phyloP scores from a whole-genome alignment of 1,284 basidiomycete genomes.

The Trametes sp. region DNA sequence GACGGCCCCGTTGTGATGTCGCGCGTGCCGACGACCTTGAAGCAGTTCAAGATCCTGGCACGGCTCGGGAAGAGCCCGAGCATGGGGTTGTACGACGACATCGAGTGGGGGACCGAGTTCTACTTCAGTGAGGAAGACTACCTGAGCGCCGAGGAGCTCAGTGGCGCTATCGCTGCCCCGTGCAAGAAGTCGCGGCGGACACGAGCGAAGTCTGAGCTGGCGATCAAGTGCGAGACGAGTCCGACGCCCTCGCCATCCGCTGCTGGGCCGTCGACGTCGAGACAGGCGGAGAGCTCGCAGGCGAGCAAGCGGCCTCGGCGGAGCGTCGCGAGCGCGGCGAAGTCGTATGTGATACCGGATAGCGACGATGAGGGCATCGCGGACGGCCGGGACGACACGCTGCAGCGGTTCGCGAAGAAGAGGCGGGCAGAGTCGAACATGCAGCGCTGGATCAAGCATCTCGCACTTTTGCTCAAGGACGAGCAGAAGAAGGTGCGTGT shows the following conservation, averaged over 20 bases:
- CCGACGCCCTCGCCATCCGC: slow-evolving; percentile 23
- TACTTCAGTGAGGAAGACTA: slow-evolving; percentile 74
- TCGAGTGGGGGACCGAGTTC: slow-evolving; percentile 70
- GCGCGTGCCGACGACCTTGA: slow-evolving; percentile 73
- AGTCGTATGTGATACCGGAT: slow-evolving; percentile 71
- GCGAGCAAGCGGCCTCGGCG: slow-evolving; percentile 63
- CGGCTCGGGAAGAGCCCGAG: slow-evolving; percentile 62
- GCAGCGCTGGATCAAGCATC: slow-evolving; percentile 71
- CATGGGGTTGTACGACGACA: slow-evolving; percentile 61
- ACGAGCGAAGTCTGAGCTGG: slow-evolving; percentile 36
- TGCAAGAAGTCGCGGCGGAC: slow-evolving; percentile 33
- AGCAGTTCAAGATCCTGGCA: slow-evolving; percentile 77
- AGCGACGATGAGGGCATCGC: slow-evolving; percentile 73
- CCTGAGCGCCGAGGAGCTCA: slow-evolving; percentile 43
- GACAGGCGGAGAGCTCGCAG: slow-evolving; percentile 2
- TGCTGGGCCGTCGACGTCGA: slow-evolving; percentile 11
- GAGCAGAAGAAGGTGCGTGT: slow-evolving; percentile 69
- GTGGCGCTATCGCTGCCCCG: slow-evolving; percentile 27
- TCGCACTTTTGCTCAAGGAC: slow-evolving; percentile 61
- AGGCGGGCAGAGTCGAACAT: slow-evolving; percentile 59
- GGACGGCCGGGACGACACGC: slow-evolving; percentile 47
- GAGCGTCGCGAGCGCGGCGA: slow-evolving; percentile 55
- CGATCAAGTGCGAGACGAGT: slow-evolving; percentile 46
- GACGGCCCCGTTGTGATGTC: slow-evolving; percentile 3
- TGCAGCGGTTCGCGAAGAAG: slow-evolving; percentile 46